These are phyloP conservation scores for Plasmodium vinckei DNA, from an alignment of 169 alveolate genomes.

Conservation along the genomic window DNA sequence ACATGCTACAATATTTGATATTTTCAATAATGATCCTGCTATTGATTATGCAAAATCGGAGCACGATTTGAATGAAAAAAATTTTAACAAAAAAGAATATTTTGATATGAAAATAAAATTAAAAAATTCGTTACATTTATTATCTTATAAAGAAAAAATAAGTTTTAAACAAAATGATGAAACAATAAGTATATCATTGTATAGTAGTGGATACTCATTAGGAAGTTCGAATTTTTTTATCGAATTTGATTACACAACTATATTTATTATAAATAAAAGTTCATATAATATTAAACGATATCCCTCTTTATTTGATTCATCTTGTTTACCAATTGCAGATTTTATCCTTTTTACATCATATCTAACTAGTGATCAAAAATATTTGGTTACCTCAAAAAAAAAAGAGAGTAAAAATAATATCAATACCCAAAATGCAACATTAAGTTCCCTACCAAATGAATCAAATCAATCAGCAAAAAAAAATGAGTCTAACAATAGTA, in stretches of 20 bases:
- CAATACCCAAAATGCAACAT: background rate
- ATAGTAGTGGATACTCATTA: slow-evolving; percentile 67
- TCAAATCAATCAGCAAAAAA: background rate
- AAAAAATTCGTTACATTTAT: slow-evolving; percentile 54
- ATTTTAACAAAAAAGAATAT: slow-evolving; percentile 38
- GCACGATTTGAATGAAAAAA: background rate
- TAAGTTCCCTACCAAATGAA: background rate
- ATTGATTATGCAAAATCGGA: background rate
- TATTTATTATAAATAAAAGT: slow-evolving; percentile 46
- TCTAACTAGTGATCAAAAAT: background rate
- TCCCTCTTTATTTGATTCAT: slow-evolving; percentile 32
- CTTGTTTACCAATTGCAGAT: slow-evolving; percentile 27
- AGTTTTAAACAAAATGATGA: slow-evolving; percentile 37
- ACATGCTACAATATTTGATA: too few species aligned
- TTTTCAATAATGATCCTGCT: background rate
- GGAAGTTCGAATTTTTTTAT: slow-evolving; percentile 66
- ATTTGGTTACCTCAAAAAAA: background rate
- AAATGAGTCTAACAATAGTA: background rate
- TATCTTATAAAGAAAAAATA: slow-evolving; percentile 70
- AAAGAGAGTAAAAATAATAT: background rate
- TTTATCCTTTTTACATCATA: slow-evolving; percentile 56
- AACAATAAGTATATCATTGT: slow-evolving; percentile 13
- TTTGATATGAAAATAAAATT: slow-evolving; percentile 34
- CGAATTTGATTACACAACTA: slow-evolving; percentile 20
- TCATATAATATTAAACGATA: slow-evolving; percentile 63